Evolutionary conservation across 2,329 filamentous ascomycete species (phyloP).

Genomic region (Colletotrichum viniferum): DNA sequence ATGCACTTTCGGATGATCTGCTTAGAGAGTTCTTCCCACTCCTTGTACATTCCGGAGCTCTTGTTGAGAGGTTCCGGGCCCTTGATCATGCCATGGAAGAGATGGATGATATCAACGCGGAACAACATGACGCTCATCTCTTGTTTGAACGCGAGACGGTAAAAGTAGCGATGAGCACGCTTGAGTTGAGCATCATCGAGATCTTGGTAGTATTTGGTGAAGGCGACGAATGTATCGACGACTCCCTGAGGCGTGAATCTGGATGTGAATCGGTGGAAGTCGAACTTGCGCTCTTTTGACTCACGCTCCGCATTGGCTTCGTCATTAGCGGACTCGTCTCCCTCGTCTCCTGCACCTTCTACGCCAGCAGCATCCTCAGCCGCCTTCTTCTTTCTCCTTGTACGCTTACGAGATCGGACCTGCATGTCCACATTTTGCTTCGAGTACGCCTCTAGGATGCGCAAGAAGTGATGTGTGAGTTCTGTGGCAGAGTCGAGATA

Average conservation of each 20-base stretch:
- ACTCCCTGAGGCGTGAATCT: conserved; percentile 85
- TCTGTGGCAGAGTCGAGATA: conserved; percentile 94
- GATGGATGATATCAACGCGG: conserved; percentile 85
- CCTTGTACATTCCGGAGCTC: conserved; percentile 71
- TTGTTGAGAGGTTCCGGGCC: conserved; percentile 79
- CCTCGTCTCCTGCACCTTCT: conserved; percentile 58
- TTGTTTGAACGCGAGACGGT: conserved; percentile 93
- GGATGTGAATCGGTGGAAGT: conserved; percentile 82
- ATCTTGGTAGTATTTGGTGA: conserved; percentile 81
- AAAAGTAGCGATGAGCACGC: conserved; percentile 91
- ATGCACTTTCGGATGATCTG: conserved; percentile 83
- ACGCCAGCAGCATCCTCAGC: conserved; percentile 45
- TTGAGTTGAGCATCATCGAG: conserved; percentile 83
- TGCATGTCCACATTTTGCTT: conserved; percentile 96
- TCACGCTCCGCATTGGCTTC: conserved; percentile 71
- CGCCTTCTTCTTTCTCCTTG: conserved; percentile 74
- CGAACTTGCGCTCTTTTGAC: conserved; percentile 87
- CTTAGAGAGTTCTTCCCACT: conserved; percentile 89
- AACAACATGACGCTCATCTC: conserved; percentile 89
- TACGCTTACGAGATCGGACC: conserved; percentile 79
- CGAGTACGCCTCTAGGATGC: conserved; percentile 89
- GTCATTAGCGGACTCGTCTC: conserved; percentile 76
- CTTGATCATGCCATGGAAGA: conserved; percentile 92
- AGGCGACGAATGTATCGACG: conserved; percentile 85
- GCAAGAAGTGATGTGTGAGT: conserved; percentile 86